Evolutionary conservation across 257 asterid genomes (phyloP), one percentile per base, ranked within the genome.

Genomic region (Penstemon newberryi): DNA sequence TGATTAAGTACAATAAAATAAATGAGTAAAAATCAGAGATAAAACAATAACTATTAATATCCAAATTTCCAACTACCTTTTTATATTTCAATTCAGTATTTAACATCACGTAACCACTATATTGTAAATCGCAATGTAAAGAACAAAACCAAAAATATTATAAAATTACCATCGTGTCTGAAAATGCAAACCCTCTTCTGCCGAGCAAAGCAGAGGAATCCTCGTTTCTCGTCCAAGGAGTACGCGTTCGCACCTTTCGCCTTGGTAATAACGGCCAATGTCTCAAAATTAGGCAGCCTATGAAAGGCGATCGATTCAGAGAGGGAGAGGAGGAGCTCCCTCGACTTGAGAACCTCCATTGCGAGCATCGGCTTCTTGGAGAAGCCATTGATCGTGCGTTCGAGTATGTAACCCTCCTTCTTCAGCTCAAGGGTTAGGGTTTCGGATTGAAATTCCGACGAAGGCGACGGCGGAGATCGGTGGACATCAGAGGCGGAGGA

Each of bases 161-260:
- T 25, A 25, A 8, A 58, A 47, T 75, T 79, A 89, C 96, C 97
- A 52, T 91, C 97, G 63, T 91, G 95, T 73, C 96, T 78, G 77
- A 83, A 91, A 73, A 94, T 81, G 78, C 83, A 91, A 78, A 94
- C 95, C 71, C 89, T 81, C 84, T 80, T 94, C 78, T 91, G 96
- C 82, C 96, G 78, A 6, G 96, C 89, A 72, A 91, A 94, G 85
- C 99, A 94, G 52, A 94, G 75, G 67, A 83, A 81, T 42, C 99
- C 97, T 41, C 95, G 76, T 72, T 80, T 83, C 74, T 94, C 99
- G 66, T 94, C 97, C 99, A 97, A 94, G n/a, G 93, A 83, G 69
- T 79, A 94, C 25, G 85, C 97, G 67, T 89, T 87, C 6, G 97
- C 99, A 36, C 99, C 99, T 78, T 94, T 94, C 19, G 98, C 96